Evolutionary conservation across 2,329 filamentous ascomycete species (phyloP).

Genomic region (Sphaerulina musiva): DNA sequence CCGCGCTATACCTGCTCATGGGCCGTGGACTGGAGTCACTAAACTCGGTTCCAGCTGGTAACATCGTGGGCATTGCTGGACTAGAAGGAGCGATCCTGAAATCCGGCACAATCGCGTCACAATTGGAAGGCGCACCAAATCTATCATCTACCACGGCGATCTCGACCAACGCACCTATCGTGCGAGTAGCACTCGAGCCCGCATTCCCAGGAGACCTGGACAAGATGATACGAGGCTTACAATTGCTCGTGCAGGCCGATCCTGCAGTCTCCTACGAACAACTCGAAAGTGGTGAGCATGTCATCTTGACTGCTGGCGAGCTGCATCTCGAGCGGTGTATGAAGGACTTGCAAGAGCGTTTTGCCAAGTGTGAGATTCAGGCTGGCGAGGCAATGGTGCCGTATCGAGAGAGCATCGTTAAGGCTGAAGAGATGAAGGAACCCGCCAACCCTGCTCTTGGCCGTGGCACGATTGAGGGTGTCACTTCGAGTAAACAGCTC

Average conservation of each 20-base stretch:
- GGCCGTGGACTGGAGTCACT: slow-evolving; percentile 79
- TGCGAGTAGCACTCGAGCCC: slow-evolving; percentile 91
- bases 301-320: slow-evolving; percentile 88
- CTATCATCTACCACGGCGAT: slow-evolving; percentile 76
- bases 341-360: slow-evolving; percentile 86
- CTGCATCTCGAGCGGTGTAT: slow-evolving; percentile 88
- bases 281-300: slow-evolving; percentile 86
- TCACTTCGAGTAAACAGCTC: slow-evolving; percentile 80
- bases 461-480: slow-evolving; percentile 67
- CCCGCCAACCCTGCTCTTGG: slow-evolving; percentile 80
- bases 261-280: slow-evolving; percentile 95
- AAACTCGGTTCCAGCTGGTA: slow-evolving; percentile 78
- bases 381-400: slow-evolving; percentile 91
- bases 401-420: slow-evolving; percentile 84
- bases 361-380: slow-evolving; percentile 90
- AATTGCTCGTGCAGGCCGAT: slow-evolving; percentile 85
- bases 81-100: slow-evolving; percentile 92
- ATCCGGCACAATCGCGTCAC: slow-evolving; percentile 86
- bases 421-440: slow-evolving; percentile 81
- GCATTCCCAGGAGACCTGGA: slow-evolving; percentile 82
- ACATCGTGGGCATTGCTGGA: slow-evolving; percentile 90
- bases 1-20: slow-evolving; percentile 91
- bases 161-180: slow-evolving; percentile 70
- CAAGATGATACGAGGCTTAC: slow-evolving; percentile 87
- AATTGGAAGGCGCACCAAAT: slow-evolving; percentile 79